Base-by-base conservation (phyloP, 169 alveolate species). In the Babesia ovata region DNA sequence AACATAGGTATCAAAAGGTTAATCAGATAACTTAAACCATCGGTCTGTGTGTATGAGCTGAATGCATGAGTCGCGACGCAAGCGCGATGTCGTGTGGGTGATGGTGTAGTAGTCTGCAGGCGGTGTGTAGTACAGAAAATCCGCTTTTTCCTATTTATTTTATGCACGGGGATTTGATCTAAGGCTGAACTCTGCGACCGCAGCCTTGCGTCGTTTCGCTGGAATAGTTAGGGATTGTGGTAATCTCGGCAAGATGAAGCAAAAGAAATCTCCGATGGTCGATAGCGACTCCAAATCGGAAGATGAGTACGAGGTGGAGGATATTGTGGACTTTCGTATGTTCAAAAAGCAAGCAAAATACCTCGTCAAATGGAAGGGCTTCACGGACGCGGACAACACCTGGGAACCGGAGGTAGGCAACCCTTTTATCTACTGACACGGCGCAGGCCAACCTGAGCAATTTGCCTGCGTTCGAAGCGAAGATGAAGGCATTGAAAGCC, bases 311-410 rank as follows among this genome's bases (percentile, higher is more conserved):
- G 89, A 82, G 71, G 89, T 82, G 42, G 89, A 82, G 45, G 85
- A 82, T 29, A 60, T 82, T 42, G 10, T 82, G 59, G 89, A 82
- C 48, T 53, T 82, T 42, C 48, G 57, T 21, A 26, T 60, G 26
- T 21, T 82, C 0, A 72, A 63, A 63, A 74, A 56, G n/a, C 50
- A 82, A 57, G 86, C 89, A 13, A 71, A 66, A 45, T 89, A 75
- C 73, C 70, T 85, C 57, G 91, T 89, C 28, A 85, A 86, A 58
- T 89, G 94, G 94, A 85, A 85, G 76, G 94, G 94, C 46, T 89
- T 81, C 76, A 85, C 91, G 22, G 88, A 83, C 69, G 82, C 73
- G 71, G 94, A 89, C 54, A 86, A 89, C 74, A 89, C 94, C 12
- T 89, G 94, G 94, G 94, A 89, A 69, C 94, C 94, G 17, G 94